Base-by-base conservation (phyloP, 208 protist species). In the Hexamita inflata region DNA sequence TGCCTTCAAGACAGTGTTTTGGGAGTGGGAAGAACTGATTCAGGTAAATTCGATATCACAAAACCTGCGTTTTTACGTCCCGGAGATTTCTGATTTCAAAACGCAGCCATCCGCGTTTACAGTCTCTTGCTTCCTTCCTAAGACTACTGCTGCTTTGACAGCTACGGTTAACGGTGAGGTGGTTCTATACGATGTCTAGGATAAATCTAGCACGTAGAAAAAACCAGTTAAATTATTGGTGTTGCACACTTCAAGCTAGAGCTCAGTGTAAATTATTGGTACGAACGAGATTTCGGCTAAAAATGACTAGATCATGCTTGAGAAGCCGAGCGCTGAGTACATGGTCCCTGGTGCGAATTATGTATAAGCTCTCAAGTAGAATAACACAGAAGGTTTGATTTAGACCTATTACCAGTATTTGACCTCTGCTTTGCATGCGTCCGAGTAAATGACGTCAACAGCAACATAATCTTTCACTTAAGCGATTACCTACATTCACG, bases 181-280 rank as follows among this genome's bases (percentile, higher is more conserved):
- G 4, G 64, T 70, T 70, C 64, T 70, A 15, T 70, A 70, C 40
- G 64, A 70, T 70, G 64, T 70, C n/a, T 42, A 7, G 11, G 64
- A 34, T 4, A 7, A 26, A 62, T 4, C 59, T 30, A 30, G 7
- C 32, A 38, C 59, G 4, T 15, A 62, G 11, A 35, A 4, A 4
- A 13, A 38, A 32, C 7, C 59, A 9, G 15, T 19, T 19, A 70
- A 70, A 9, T 15, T 15, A 19, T 30, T 30, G 19, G 60, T 66
- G 26, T 15, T 15, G 15, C 64, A 34, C 35, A 32, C 26, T 35
- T 34, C 64, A 11, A 70, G 11, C 38, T 45, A 70, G 64, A 2
- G 11, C 64, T n/a, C 42, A 40, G 38, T 38, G 35, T 11, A 7
- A 32, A 70, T 70, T 11, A 38, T 38, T 7, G 9, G 19, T 24